phyloP scores from a whole-genome alignment of 192 early-diverging fungal species.

The Backusella liffmaniae region DNA sequence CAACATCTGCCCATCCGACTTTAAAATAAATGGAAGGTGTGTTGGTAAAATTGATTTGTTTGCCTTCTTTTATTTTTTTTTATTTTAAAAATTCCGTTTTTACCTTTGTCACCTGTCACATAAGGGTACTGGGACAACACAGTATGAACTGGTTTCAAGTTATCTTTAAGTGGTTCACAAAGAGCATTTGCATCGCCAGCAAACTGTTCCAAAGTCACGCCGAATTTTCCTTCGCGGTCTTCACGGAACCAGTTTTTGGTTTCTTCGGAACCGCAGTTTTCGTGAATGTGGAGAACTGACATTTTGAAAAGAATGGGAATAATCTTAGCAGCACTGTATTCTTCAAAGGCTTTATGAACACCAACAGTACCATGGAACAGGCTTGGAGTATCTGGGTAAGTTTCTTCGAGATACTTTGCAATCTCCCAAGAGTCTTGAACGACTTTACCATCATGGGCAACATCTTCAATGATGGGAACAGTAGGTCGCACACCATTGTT shows the following conservation, averaged over 20 bases:
- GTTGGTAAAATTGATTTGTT: not conserved
- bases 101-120: constrained; percentile 42
- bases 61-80: not conserved
- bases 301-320: constrained; percentile 26
- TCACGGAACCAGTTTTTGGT: constrained; percentile 33
- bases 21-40: not conserved
- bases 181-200: constrained; percentile 24
- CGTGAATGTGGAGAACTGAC: constrained; percentile 28
- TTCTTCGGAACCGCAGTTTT: constrained; percentile 20
- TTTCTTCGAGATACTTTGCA: constrained; percentile 57
- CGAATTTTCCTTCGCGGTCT: constrained; percentile 36
- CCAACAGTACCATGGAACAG: constrained; percentile 40
- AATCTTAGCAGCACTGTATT: constrained; percentile 34
- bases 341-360: constrained; percentile 39
- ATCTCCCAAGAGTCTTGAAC: constrained; percentile 55
- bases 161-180: constrained; percentile 24
- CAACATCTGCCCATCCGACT: constrained; percentile 45
- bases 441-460: constrained; percentile 28
- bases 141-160: constrained; percentile 21
- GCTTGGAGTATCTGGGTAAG: constrained; percentile 50
- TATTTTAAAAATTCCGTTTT: not conserved
- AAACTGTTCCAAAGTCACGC: constrained; percentile 28
- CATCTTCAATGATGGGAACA: constrained; percentile 38
- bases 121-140: constrained; percentile 24
- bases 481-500: constrained; percentile 27